Conservation (phyloP, 257 asterid genomes). For the Solanum chmielewskii region DNA sequence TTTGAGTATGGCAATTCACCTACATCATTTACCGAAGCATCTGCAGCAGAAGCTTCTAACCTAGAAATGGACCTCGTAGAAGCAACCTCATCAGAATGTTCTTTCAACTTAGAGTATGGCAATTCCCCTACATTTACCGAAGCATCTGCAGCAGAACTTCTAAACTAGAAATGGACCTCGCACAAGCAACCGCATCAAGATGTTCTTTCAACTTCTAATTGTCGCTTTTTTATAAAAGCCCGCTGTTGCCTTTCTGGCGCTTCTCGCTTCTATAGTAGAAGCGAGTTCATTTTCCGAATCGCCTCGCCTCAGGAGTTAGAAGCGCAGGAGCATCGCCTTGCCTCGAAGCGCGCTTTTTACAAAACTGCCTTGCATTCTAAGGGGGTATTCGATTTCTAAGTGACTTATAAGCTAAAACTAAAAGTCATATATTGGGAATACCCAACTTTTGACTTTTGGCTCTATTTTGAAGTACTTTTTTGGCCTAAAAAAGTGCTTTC, state of each 20-base stretch:
- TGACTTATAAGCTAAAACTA: background rate
- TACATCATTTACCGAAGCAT: background rate
- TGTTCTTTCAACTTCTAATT: background rate
- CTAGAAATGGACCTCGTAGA: constrained; percentile 7
- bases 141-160: constrained; percentile 7
- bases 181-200: constrained; percentile 6
- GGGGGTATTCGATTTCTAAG: background rate
- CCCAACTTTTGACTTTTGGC: background rate
- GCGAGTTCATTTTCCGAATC: no score
- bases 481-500: background rate
- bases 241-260: no score
- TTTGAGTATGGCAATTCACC: background rate
- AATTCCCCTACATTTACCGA: background rate
- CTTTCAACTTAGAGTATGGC: background rate
- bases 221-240: no score
- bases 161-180: constrained; percentile 9
- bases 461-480: background rate
- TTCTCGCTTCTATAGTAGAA: no score
- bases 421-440: background rate
- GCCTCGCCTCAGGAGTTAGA: no score
- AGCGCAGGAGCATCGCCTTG: no score
- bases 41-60: constrained; percentile 8
- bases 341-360: no score
- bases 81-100: constrained; percentile 9
- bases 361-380: background rate